phyloP scores from a whole-genome alignment of 139 green algal species.

The Micromonas pusilla region DNA sequence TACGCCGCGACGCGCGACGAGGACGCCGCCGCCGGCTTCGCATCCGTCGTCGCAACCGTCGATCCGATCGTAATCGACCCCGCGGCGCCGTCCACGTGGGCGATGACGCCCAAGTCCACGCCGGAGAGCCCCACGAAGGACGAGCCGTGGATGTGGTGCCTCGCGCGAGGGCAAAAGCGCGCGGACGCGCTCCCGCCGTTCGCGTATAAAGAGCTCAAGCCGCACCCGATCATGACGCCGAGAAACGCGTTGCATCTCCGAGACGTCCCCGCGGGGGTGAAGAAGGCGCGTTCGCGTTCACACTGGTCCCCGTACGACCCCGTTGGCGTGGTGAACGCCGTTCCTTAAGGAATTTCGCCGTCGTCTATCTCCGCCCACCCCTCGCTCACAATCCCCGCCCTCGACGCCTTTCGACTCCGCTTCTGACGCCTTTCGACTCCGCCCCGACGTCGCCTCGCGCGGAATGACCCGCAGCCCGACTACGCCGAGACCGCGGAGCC shows the following conservation, averaged over 20 bases:
- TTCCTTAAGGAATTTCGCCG: no score
- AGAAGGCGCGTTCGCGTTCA: no score
- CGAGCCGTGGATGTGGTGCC: conserved; percentile 17
- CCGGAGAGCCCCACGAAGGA: conserved; percentile 8
- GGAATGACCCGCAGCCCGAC: conserved; percentile 26
- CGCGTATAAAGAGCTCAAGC: neutral
- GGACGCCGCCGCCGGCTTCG: neutral
- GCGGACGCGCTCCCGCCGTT: conserved; percentile 2
- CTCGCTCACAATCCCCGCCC: no score
- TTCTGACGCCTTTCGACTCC: no score
- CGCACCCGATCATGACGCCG: neutral
- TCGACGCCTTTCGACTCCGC: no score
- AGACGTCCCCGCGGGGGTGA: no score
- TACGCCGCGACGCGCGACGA: neutral
- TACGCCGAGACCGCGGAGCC: conserved; percentile 49
- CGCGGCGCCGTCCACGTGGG: conserved; percentile 7
- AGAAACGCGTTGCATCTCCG: neutral
- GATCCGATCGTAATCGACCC: neutral
- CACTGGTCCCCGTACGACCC: no score
- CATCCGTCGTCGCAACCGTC: neutral
- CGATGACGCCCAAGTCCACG: conserved; percentile 2
- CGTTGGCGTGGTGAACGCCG: no score
- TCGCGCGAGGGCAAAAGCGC: neutral
- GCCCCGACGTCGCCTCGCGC: no score
- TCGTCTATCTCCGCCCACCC: no score